Percentiles rank a stretch among this genome's conserved stretches.
Evolutionary conservation across 1,139 yeast species (phyloP).

Genomic region (Magnusiomyces suaveolens): DNA sequence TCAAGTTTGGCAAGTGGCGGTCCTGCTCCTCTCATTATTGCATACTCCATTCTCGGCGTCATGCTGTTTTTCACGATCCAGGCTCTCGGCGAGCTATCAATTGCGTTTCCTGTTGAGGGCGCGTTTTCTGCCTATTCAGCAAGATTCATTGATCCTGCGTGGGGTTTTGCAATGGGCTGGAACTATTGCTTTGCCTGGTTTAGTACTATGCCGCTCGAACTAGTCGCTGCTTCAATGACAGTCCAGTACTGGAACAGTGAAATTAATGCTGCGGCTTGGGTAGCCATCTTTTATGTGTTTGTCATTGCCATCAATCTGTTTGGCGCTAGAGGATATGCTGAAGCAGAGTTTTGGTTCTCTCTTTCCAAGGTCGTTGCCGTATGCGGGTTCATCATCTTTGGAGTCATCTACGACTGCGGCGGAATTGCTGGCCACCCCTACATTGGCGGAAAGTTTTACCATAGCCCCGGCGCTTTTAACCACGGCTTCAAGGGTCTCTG

Average conservation of each 20-base stretch:
- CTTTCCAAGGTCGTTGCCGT: slow-evolving; percentile 49
- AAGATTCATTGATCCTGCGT: slow-evolving; percentile 59
- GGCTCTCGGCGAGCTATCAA: slow-evolving; percentile 80
- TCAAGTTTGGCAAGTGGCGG: slow-evolving; percentile 61
- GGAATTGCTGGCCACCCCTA: slow-evolving; percentile 58
- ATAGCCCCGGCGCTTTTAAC: slow-evolving; percentile 52
- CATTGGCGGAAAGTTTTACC: slow-evolving; percentile 56
- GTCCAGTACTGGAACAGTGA: slow-evolving; percentile 53
- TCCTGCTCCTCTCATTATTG: slow-evolving; percentile 69
- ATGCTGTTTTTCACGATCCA: slow-evolving; percentile 67
- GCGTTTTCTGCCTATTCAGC: slow-evolving; percentile 67
- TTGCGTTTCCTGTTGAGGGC: slow-evolving; percentile 69
- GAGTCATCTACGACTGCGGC: slow-evolving; percentile 54
- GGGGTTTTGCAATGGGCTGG: slow-evolving; percentile 84
- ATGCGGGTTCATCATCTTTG: slow-evolving; percentile 53
- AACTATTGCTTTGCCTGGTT: slow-evolving; percentile 73
- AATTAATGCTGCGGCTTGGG: slow-evolving; percentile 56
- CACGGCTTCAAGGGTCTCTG: slow-evolving; percentile 72
- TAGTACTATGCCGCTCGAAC: slow-evolving; percentile 60
- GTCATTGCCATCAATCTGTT: slow-evolving; percentile 50
- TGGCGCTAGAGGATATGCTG: slow-evolving; percentile 65
- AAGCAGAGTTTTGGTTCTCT: slow-evolving; percentile 56
- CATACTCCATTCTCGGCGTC: slow-evolving; percentile 56
- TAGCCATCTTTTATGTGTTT: slow-evolving; percentile 50
- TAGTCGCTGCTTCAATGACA: slow-evolving; percentile 68